These are phyloP conservation scores for Arthrinium puccinioides DNA, from an alignment of 2,329 filamentous ascomycete species.

Conservation along the genomic window DNA sequence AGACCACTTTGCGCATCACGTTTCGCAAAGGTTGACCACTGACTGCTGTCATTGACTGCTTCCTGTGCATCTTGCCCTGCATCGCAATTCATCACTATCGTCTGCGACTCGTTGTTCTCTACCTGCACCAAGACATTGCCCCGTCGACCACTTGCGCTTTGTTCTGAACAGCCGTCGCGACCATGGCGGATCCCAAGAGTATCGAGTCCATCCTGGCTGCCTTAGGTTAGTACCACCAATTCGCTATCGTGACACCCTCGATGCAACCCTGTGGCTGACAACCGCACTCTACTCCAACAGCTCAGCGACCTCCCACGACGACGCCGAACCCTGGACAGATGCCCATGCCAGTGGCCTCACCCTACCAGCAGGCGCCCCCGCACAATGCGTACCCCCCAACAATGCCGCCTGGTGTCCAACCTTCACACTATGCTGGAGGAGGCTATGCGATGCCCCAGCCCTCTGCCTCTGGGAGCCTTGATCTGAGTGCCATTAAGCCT, in stretches of 20 bases:
- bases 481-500: constrained; percentile 73
- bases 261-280: constrained; percentile 1
- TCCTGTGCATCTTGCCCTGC: not conserved
- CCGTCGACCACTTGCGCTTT: no score
- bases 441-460: constrained; percentile 56
- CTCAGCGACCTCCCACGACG: constrained; percentile 34
- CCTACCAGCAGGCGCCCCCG: constrained; percentile 28
- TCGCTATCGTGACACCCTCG: constrained; percentile 1
- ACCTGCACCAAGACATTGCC: not conserved
- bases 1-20: no score
- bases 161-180: constrained; percentile 4
- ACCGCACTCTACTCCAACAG: constrained; percentile 18
- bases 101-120: no score
- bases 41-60: not conserved
- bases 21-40: no score
- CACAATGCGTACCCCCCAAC: constrained; percentile 28
- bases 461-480: constrained; percentile 66
- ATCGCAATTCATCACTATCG: no score
- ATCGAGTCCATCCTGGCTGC: constrained; percentile 42
- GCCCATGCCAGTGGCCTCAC: constrained; percentile 23
- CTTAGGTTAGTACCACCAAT: constrained; percentile 30
- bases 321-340: constrained; percentile 34
- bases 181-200: constrained; percentile 31
- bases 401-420: constrained; percentile 30
- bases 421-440: constrained; percentile 26